Base-by-base conservation (phyloP, 768 basidiomycete species). In the Naematelia aurantialba region DNA sequence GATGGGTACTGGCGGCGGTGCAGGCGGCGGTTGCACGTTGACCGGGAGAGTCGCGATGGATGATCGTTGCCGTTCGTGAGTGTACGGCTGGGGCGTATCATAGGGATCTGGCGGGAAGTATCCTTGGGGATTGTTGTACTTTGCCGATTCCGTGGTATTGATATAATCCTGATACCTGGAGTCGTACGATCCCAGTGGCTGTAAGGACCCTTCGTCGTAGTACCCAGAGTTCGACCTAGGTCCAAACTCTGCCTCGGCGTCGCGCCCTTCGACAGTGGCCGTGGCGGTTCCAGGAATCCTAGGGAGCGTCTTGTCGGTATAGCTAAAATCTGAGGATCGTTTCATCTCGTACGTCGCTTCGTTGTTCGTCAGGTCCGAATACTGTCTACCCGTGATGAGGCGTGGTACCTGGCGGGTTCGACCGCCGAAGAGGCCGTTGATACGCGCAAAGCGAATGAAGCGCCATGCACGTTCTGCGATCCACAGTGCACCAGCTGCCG, bases 401-500 rank as follows among this genome's bases (percentile, higher is more conserved):
- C 25, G n/a, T 14, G 42, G 45, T 0, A 14, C 29, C n/a, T 54
- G 24, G 13, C 34, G 39, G 1, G 31, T 54, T 26, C 34, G 53
- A 11, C 80, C 79, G 29, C 83, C 69, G 63, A 82, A 79, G n/a
- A n/a, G n/a, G 13, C 83, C 83, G 65, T 89, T 89, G 55, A 82
- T 78, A 62, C 82, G 82, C 22, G 86, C 66, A 78, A 84, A 85
- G 72, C 83, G 80, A 1, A 79, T 73, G 44, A 78, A 78, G 2
- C 89, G 82, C 78, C 81, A 84, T 5, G 79, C 48, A 11, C 88
- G 81, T 70, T 89, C 88, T 11, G 80, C 81, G 1, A 75, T 70
- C 89, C 88, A 89, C 21, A 88, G 65, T 1, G 70, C 79, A 13
- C 86, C 79, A 0, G 88, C 83, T 13, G 78, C 79, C 78, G 84